Evolutionary conservation across 2,329 filamentous ascomycete genomes (phyloP).

Genomic region (Microsporum audouinii): DNA sequence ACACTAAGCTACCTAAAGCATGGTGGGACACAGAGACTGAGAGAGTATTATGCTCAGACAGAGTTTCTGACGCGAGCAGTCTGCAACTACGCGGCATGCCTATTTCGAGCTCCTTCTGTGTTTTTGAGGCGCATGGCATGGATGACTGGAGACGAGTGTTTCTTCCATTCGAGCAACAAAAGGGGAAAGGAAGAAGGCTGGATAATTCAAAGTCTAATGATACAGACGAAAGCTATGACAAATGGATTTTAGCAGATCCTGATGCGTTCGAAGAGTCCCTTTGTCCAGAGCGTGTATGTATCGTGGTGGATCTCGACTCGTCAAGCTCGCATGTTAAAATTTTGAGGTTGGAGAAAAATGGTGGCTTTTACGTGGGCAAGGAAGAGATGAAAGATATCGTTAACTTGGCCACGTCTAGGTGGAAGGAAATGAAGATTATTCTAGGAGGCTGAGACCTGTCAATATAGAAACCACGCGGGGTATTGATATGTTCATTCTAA

Average conservation of each 20-base stretch:
- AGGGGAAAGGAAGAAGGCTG: conserved; percentile 38
- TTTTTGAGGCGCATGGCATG: conserved; percentile 54
- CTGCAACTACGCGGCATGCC: conserved; percentile 57
- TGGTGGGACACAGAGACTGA: conserved; percentile 77
- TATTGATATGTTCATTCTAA: background rate
- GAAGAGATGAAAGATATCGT: conserved; percentile 52
- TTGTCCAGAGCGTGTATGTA: conserved; percentile 69
- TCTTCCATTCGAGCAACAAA: conserved; percentile 23
- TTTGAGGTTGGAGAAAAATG: conserved; percentile 68
- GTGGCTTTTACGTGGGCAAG: conserved; percentile 59
- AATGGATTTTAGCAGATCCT: conserved; percentile 77
- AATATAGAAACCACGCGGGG: background rate
- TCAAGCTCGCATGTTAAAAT: conserved; percentile 43
- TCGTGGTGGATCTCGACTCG: conserved; percentile 55
- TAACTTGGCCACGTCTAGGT: conserved; percentile 50
- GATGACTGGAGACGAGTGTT: conserved; percentile 30
- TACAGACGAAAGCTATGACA: conserved; percentile 31
- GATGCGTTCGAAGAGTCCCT: conserved; percentile 81
- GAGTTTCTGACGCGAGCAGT: conserved; percentile 41
- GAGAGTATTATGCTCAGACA: conserved; percentile 61
- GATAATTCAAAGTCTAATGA: conserved; percentile 17
- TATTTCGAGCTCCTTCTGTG: conserved; percentile 62
- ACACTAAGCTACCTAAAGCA: conserved; percentile 66
- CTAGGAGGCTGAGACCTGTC: conserved; percentile 16
- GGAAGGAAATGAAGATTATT: conserved; percentile 46